phyloP scores from a whole-genome alignment of 2,329 filamentous ascomycete genomes.

The Trichoderma breve region DNA sequence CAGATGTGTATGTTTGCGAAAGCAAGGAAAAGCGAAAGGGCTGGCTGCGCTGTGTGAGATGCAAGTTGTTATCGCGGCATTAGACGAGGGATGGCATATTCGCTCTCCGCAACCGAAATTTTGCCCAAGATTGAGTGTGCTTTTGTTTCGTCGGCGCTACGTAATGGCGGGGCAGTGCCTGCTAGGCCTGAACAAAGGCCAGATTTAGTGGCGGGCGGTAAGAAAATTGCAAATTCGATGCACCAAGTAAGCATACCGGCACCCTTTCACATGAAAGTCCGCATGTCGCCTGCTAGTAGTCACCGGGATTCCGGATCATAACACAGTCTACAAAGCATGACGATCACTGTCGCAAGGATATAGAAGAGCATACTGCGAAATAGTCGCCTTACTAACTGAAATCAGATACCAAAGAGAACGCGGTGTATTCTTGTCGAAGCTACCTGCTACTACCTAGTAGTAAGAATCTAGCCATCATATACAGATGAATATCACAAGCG shows the following conservation, averaged over 20 bases:
- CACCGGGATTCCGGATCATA: neutral
- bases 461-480: neutral
- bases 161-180: slow-evolving; percentile 39
- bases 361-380: neutral
- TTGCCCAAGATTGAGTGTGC: slow-evolving; percentile 5
- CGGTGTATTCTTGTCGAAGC: neutral
- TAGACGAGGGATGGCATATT: slow-evolving; percentile 15
- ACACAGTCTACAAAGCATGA: neutral
- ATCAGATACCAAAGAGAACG: neutral
- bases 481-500: neutral
- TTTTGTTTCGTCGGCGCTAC: slow-evolving; percentile 21
- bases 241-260: neutral
- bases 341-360: neutral
- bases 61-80: neutral
- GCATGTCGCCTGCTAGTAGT: neutral
- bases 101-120: slow-evolving; percentile 19
- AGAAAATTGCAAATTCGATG: neutral
- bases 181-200: neutral
- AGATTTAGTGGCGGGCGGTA: neutral
- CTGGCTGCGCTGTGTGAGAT: neutral
- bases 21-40: neutral
- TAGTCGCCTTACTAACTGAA: neutral
- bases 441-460: neutral
- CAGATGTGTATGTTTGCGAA: neutral
- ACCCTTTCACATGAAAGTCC: neutral